These are phyloP conservation scores for Aspergillus diversus DNA, from an alignment of 495 filamentous ascomycete genomes.

Conservation along the genomic window DNA sequence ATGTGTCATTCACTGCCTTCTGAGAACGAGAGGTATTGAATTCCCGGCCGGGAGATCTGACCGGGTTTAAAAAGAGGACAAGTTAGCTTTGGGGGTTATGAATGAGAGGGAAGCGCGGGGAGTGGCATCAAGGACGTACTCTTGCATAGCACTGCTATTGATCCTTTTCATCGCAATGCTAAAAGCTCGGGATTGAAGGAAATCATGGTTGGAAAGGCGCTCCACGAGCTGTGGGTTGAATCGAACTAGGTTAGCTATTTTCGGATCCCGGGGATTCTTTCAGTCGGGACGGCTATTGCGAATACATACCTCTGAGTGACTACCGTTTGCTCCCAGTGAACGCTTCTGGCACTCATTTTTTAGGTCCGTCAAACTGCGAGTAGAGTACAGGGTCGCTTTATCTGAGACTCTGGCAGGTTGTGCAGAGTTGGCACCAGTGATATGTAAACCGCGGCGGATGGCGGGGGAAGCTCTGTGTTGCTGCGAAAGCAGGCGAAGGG, in stretches of 20 bases:
- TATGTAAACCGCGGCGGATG: slow-evolving; percentile 55
- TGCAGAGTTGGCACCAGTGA: slow-evolving; percentile 56
- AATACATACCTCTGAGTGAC: slow-evolving; percentile 42
- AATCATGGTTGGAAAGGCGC: slow-evolving; percentile 57
- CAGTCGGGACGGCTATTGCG: not conserved
- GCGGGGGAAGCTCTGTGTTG: slow-evolving; percentile 40
- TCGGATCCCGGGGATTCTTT: no score
- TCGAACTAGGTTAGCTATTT: slow-evolving; percentile 14
- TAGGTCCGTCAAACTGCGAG: slow-evolving; percentile 43
- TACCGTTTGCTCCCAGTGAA: slow-evolving; percentile 36
- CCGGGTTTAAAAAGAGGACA: slow-evolving; percentile 18
- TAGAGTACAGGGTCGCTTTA: slow-evolving; percentile 39
- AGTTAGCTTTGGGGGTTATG: slow-evolving; percentile 24
- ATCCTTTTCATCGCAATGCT: slow-evolving; percentile 56
- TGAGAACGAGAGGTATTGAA: slow-evolving; percentile 63
- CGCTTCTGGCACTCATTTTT: slow-evolving; percentile 46
- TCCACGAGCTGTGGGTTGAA: slow-evolving; percentile 45
- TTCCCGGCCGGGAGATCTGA: slow-evolving; percentile 44
- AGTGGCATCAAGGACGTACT: slow-evolving; percentile 33
- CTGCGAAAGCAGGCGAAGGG: slow-evolving; percentile 50
- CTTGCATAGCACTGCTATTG: slow-evolving; percentile 43
- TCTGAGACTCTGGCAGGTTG: slow-evolving; percentile 42
- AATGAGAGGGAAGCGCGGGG: slow-evolving; percentile 6
- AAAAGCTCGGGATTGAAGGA: slow-evolving; percentile 56
- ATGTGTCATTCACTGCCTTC: slow-evolving; percentile 59